These are phyloP conservation scores for Pseudogymnoascus sp. DNA, from an alignment of 2,329 filamentous ascomycete species.

Conservation along the genomic window DNA sequence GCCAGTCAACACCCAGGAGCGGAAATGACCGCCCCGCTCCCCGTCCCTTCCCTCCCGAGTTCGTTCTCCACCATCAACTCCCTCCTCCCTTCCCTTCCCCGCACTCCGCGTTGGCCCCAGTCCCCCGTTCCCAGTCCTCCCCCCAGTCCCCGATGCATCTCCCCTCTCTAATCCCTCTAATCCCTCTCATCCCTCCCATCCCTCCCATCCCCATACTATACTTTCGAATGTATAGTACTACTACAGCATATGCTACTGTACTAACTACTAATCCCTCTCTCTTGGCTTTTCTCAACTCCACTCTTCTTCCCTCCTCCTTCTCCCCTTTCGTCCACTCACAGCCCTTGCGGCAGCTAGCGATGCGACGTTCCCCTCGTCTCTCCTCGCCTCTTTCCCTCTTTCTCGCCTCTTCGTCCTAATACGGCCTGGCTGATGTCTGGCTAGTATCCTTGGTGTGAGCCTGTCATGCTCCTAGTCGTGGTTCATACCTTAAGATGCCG, in stretches of 20 bases:
- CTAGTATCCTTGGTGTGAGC: neutral
- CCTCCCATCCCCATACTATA: slow-evolving; percentile 8
- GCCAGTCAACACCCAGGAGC: neutral
- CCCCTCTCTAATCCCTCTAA: neutral
- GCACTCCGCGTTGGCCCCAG: slow-evolving; percentile 2
- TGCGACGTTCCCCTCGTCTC: slow-evolving; percentile 4
- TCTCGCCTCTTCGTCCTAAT: slow-evolving; percentile 6
- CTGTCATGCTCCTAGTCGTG: slow-evolving; percentile 4
- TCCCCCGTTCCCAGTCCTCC: neutral
- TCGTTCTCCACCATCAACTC: neutral
- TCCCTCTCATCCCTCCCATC: neutral
- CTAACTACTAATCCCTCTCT: neutral
- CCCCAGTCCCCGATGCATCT: slow-evolving; percentile 9
- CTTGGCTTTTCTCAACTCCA: neutral
- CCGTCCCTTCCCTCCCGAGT: slow-evolving; percentile 3
- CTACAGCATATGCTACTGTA: neutral
- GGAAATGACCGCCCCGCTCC: slow-evolving; percentile 3
- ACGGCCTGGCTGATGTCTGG: slow-evolving; percentile 3
- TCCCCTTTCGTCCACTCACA: slow-evolving; percentile 8
- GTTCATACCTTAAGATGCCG: slow-evolving; percentile 12
- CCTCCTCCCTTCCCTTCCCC: neutral
- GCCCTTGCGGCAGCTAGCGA: neutral
- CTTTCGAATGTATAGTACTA: neutral
- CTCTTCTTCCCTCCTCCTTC: neutral
- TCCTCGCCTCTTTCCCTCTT: slow-evolving; percentile 5